Conservation (phyloP, 371 early-diverging fungal species). For the Mucor indicus region DNA sequence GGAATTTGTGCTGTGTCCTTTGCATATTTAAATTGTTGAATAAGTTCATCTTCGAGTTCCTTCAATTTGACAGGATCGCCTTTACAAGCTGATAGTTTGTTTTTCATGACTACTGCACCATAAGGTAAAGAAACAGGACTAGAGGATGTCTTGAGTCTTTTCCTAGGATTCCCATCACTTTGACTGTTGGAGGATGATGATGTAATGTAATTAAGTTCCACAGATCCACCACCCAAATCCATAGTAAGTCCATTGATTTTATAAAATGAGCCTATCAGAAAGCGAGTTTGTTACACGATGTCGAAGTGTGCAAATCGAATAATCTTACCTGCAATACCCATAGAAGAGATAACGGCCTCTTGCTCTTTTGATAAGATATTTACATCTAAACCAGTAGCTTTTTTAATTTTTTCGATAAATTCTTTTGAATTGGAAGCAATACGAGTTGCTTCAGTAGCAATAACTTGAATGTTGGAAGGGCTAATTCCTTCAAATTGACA, state of each 20-base stretch:
- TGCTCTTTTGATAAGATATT: constrained; percentile 37
- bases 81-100: constrained; percentile 10
- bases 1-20: constrained; percentile 15
- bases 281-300: too few species aligned
- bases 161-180: not conserved
- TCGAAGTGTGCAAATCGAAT: too few species aligned
- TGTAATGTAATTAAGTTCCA: constrained; percentile 47
- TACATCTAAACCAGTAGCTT: constrained; percentile 41
- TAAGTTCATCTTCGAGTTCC: constrained; percentile 9
- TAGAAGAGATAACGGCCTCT: constrained; percentile 47
- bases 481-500: constrained; percentile 40
- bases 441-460: constrained; percentile 57
- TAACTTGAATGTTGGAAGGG: constrained; percentile 35
- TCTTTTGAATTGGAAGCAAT: constrained; percentile 45
- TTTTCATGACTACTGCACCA: constrained; percentile 48
- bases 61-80: not conserved
- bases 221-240: constrained; percentile 57
- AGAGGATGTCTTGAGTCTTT: constrained; percentile 6
- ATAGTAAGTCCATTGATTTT: constrained; percentile 49
- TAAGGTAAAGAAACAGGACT: constrained; percentile 48
- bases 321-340: constrained; percentile 39
- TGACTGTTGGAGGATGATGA: not conserved
- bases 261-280: constrained; percentile 38
- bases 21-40: constrained; percentile 8
- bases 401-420: constrained; percentile 35